Percentiles rank a stretch among this genome's conserved stretches.
These are phyloP conservation scores for Ophiocordyceps sinensis DNA, from an alignment of 2,329 filamentous ascomycete species.

Conservation along the genomic window DNA sequence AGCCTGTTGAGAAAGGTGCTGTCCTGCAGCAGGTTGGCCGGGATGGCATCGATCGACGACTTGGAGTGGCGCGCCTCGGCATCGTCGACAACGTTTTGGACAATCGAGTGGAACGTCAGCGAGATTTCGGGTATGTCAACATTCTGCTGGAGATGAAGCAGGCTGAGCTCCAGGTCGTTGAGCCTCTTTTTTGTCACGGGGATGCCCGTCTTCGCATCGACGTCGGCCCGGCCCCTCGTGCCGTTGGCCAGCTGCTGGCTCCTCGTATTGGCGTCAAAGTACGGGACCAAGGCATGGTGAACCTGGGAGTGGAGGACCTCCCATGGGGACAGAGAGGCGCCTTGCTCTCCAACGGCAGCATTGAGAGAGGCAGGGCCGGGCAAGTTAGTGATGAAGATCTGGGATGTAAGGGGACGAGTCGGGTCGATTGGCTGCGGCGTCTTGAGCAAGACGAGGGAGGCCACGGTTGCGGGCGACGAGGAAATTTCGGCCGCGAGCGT, in stretches of 20 bases:
- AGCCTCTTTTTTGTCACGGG: slow-evolving; percentile 96
- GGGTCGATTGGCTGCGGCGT: slow-evolving; percentile 78
- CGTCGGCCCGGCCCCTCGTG: slow-evolving; percentile 60
- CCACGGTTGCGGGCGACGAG: slow-evolving; percentile 62
- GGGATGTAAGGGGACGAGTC: slow-evolving; percentile 64
- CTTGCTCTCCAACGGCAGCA: slow-evolving; percentile 53
- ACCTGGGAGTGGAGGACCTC: slow-evolving; percentile 87
- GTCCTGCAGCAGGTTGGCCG: slow-evolving; percentile 63
- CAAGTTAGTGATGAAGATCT: slow-evolving; percentile 87
- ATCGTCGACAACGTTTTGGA: slow-evolving; percentile 73
- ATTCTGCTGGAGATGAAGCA: slow-evolving; percentile 91
- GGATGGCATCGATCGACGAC: slow-evolving; percentile 66
- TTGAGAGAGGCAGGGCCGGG: slow-evolving; percentile 64
- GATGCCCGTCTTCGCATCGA: slow-evolving; percentile 86
- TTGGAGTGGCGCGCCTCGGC: slow-evolving; percentile 52
- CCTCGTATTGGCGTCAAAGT: slow-evolving; percentile 94
- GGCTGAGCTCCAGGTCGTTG: slow-evolving; percentile 79
- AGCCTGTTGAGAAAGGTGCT: slow-evolving; percentile 87
- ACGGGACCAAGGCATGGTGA: slow-evolving; percentile 81
- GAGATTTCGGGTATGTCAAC: slow-evolving; percentile 92
- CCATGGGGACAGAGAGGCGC: slow-evolving; percentile 65
- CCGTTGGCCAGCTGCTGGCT: slow-evolving; percentile 54
- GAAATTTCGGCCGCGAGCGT: slow-evolving; percentile 70
- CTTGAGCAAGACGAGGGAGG: slow-evolving; percentile 83
- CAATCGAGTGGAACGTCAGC: slow-evolving; percentile 73